Conservation (phyloP, 768 basidiomycete species). For the Dictyophora rubrovolvata region DNA sequence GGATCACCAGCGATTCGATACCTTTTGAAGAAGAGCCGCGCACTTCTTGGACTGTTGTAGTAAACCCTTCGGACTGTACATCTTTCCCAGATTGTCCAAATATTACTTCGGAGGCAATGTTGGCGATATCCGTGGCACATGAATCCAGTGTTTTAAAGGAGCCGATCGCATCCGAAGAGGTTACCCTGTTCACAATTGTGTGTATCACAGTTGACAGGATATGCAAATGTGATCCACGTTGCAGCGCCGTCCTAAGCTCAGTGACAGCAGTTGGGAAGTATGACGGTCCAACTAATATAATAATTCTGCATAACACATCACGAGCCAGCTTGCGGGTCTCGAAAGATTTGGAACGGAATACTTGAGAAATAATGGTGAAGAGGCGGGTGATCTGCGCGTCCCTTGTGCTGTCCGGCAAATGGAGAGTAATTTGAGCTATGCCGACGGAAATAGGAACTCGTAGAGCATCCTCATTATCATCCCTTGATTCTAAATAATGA, state of each 20-base stretch:
- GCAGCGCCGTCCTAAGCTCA: slow-evolving; percentile 75
- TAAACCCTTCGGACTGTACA: slow-evolving; percentile 80
- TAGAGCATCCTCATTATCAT: slow-evolving; percentile 73
- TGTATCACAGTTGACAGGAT: slow-evolving; percentile 81
- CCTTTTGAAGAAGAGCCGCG: slow-evolving; percentile 72
- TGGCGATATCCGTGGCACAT: slow-evolving; percentile 68
- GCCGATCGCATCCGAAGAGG: slow-evolving; percentile 44
- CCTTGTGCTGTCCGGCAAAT: slow-evolving; percentile 56
- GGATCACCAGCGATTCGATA: slow-evolving; percentile 74
- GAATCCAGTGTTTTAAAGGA: slow-evolving; percentile 59
- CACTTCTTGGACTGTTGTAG: slow-evolving; percentile 90
- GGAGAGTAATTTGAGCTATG: slow-evolving; percentile 71
- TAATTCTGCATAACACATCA: slow-evolving; percentile 75
- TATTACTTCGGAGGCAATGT: slow-evolving; percentile 79
- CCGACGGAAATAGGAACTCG: slow-evolving; percentile 86
- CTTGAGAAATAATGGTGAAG: slow-evolving; percentile 79
- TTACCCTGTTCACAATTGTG: slow-evolving; percentile 71
- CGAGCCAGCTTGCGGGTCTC: slow-evolving; percentile 83
- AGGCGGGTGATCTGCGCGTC: slow-evolving; percentile 65
- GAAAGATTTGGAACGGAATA: slow-evolving; percentile 86
- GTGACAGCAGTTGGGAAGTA: slow-evolving; percentile 66
- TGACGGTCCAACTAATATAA: slow-evolving; percentile 55
- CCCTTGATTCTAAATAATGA: slow-evolving; percentile 70
- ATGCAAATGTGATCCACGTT: slow-evolving; percentile 90
- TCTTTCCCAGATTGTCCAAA: slow-evolving; percentile 93